Percentiles rank a stretch among this genome's conserved stretches.
Conservation (phyloP, 2,329 filamentous ascomycete species). For the Penicillium concentricum region DNA sequence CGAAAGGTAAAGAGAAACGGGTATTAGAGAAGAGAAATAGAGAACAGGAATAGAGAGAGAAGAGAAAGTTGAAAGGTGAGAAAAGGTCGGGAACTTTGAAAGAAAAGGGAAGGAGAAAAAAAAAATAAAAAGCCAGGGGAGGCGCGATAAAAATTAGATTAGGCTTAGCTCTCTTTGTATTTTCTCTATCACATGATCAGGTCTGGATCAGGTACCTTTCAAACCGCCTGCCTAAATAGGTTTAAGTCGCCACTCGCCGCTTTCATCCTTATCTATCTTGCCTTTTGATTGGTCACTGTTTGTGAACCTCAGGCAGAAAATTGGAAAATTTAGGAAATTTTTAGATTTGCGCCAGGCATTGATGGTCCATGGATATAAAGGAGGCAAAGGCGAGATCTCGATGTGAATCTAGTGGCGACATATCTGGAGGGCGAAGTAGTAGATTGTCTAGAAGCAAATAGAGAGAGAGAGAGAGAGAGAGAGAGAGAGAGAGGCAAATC, state of each 20-base stretch:
- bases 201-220: background rate
- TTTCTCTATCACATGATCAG: constrained; percentile 4
- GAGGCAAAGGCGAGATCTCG: background rate
- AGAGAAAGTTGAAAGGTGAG: constrained; percentile 24
- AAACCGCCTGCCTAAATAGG: constrained; percentile 3
- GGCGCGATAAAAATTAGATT: constrained; percentile 25
- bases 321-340: background rate
- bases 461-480: background rate
- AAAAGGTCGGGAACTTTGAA: constrained; percentile 21
- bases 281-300: background rate
- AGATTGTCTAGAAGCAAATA: background rate
- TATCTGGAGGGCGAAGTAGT: background rate
- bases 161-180: constrained; percentile 23
- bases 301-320: background rate
- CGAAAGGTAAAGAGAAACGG: background rate
- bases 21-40: constrained; percentile 4
- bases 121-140: constrained; percentile 25
- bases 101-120: constrained; percentile 18
- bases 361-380: background rate
- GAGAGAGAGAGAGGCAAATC: background rate
- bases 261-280: background rate
- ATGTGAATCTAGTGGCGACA: background rate
- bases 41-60: background rate
- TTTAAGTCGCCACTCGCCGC: background rate
- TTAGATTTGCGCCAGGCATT: background rate